Conservation (phyloP, 257 asterid genomes). For the Jaltomata sinuosa region DNA sequence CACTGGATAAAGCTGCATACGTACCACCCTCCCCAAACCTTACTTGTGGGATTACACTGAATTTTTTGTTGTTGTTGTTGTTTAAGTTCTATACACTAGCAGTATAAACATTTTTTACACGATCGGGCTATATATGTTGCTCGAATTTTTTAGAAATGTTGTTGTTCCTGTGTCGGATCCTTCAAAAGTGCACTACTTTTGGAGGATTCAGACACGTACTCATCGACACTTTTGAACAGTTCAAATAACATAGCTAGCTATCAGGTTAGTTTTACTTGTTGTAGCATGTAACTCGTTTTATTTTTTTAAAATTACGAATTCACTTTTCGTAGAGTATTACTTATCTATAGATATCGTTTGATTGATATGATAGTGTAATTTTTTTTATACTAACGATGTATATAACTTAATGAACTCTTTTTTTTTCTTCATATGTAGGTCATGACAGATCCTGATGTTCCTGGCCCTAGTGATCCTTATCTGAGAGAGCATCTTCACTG, state of each 20-base stretch:
- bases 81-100: background rate
- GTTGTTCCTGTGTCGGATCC: background rate
- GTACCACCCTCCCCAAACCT: background rate
- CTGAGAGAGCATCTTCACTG: constrained; percentile 79
- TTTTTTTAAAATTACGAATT: background rate
- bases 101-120: background rate
- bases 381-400: background rate
- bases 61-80: background rate
- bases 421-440: constrained; percentile 23
- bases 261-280: background rate
- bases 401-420: background rate
- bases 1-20: too few relatives aligned
- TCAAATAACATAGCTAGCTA: background rate
- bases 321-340: background rate
- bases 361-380: background rate
- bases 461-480: constrained; percentile 91
- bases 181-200: background rate
- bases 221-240: background rate
- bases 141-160: background rate
- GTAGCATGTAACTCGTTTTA: too few relatives aligned
- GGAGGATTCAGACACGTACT: background rate
- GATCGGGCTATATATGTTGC: background rate
- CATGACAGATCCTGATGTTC: constrained; percentile 89
- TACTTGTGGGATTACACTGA: background rate
- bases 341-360: background rate